Base-by-base conservation (phyloP, 2,329 filamentous ascomycete species). In the Alternaria ventricosa region DNA sequence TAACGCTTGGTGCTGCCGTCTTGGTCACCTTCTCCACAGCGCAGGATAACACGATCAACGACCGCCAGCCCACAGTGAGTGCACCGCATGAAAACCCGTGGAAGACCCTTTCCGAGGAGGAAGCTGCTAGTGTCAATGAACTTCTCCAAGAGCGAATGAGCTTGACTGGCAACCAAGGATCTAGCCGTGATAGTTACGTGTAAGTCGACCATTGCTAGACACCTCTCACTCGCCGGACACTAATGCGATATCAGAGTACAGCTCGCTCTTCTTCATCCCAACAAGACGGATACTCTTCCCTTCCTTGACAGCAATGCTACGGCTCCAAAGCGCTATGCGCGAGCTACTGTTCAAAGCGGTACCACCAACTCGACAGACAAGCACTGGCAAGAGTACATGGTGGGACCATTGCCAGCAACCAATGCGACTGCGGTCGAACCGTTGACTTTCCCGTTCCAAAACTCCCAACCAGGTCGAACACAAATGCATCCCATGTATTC, bases 391-490 rank as follows among this genome's bases (percentile, higher is more conserved):
- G 80, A 87, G 60, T 83, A 85, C 64, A 72, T 84, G 49, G 82
- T 87, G 15, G 85, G 85, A 0, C 85, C 85, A 15, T 69, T 87
- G 23, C 84, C 84, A 4, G 72, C 85, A 44, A 74, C 76, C 23
- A 77, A 82, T 43, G 72, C 74, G 1, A 82, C 81, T 0, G 79
- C 78, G 0, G 57, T 72, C 20, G 18, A 63, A 33, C 70, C 70
- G 13, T 65, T 74, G 36, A 63, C 67, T 6, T 74, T 65, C 33
- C 68, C 66, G 5, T 73, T 73, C 54, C 67, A 73, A 62, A 69
- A 71, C 25, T 30, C 60, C 10, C 36, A 71, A 6, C 56, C 60
- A 1, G 68, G 69, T 43, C 70, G 61, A 43, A 73, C 61, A 18
- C 57, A 30, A 15, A 45, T 70, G 2, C 54, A 66, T 63, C 23